These are phyloP conservation scores for Echeveria elegans DNA, from an alignment of 164 flowering plant species.

Conservation along the genomic window DNA sequence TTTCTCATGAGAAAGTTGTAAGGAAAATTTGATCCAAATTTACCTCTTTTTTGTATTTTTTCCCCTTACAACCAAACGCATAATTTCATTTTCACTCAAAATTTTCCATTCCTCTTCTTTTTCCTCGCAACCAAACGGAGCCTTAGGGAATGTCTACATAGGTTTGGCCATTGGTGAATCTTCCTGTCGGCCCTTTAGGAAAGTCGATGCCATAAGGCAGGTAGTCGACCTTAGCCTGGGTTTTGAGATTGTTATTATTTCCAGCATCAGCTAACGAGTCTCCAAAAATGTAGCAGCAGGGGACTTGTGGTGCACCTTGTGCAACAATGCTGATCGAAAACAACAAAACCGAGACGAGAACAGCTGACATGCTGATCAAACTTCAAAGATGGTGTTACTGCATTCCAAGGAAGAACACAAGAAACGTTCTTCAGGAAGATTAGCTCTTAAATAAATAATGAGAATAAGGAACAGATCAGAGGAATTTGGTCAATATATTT, in stretches of 20 bases:
- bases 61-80: too few species aligned
- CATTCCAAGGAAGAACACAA: too few species aligned
- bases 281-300: constrained; percentile 45
- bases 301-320: constrained; percentile 15
- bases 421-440: not conserved
- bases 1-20: too few species aligned
- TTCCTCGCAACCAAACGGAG: too few species aligned
- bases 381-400: too few species aligned
- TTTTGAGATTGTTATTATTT: constrained; percentile 27
- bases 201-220: constrained; percentile 46
- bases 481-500: too few species aligned
- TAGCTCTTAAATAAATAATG: not conserved
- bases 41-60: too few species aligned
- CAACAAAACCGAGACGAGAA: not conserved
- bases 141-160: constrained; percentile 31
- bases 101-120: too few species aligned
- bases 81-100: too few species aligned
- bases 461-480: too few species aligned
- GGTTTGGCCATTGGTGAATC: constrained; percentile 38
- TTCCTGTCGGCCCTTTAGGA: constrained; percentile 25
- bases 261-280: constrained; percentile 40
- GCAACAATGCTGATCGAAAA: not conserved
- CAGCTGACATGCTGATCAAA: not conserved
- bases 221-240: constrained; percentile 28
- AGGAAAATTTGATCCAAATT: too few species aligned